A percentile compares a stretch with the other conserved stretches of the same genome.
These are phyloP conservation scores for Plasmodium berghei DNA, from an alignment of 169 alveolate genomes.

Conservation along the genomic window DNA sequence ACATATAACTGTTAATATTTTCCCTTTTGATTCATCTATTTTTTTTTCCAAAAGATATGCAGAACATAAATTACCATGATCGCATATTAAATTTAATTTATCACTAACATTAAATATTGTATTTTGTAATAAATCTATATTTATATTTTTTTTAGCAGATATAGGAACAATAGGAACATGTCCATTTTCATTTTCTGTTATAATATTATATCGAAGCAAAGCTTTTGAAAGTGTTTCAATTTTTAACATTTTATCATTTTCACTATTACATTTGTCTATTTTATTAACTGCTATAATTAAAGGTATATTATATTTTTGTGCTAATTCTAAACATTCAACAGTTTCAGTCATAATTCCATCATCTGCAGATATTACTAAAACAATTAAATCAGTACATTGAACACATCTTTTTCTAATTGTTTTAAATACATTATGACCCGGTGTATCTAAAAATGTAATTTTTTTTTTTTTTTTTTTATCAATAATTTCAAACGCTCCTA, in stretches of 20 bases:
- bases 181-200: slow-evolving; percentile 83
- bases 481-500: slow-evolving; percentile 93
- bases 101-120: slow-evolving; percentile 84
- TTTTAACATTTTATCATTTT: slow-evolving; percentile 56
- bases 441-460: slow-evolving; percentile 95
- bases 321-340: slow-evolving; percentile 90
- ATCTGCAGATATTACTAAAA: slow-evolving; percentile 95
- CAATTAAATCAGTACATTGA: slow-evolving; percentile 93
- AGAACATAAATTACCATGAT: slow-evolving; percentile 74
- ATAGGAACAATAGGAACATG: slow-evolving; percentile 88
- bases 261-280: slow-evolving; percentile 84
- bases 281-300: slow-evolving; percentile 93
- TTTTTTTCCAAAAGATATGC: slow-evolving; percentile 85
- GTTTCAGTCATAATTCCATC: slow-evolving; percentile 97
- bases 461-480: slow-evolving; percentile 81
- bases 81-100: slow-evolving; percentile 82
- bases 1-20: slow-evolving; percentile 78
- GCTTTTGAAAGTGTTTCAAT: slow-evolving; percentile 19
- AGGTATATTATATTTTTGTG: slow-evolving; percentile 84
- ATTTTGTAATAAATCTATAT: slow-evolving; percentile 85
- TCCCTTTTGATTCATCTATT: slow-evolving; percentile 79
- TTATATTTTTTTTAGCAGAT: slow-evolving; percentile 88
- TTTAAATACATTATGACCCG: slow-evolving; percentile 96
- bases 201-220: slow-evolving; percentile 81
- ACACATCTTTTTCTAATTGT: slow-evolving; percentile 95